phyloP scores from a whole-genome alignment of 352 stramenopile species.

The Pythium guiyangense region DNA sequence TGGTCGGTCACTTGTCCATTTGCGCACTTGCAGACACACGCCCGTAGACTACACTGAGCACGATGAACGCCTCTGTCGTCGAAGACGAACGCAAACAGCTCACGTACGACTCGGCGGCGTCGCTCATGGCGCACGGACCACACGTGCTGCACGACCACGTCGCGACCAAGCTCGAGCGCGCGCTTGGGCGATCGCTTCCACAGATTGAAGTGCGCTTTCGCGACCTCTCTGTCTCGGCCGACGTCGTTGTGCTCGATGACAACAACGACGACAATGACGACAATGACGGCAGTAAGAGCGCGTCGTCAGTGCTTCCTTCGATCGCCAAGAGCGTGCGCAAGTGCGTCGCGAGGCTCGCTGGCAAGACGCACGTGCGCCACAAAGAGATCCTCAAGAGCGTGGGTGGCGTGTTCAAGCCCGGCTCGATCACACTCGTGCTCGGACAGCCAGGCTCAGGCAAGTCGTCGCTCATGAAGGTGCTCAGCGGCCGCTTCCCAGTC shows the following conservation, averaged over 20 bases:
- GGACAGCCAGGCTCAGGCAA: constrained; percentile 9
- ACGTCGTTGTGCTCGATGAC: not conserved
- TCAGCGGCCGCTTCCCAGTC: constrained; percentile 15
- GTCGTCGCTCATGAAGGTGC: constrained; percentile 17
- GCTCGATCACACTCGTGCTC: constrained; percentile 15
- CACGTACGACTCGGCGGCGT: not conserved
- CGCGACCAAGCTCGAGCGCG: not conserved
- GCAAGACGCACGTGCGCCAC: not conserved
- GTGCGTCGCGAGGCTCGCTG: not conserved
- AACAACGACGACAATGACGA: not conserved
- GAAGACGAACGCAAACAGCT: not conserved
- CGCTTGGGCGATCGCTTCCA: not conserved
- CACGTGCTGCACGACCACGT: constrained; percentile 2
- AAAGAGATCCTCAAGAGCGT: not conserved
- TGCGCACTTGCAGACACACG: not conserved
- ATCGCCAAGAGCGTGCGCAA: not conserved
- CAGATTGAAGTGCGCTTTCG: not conserved
- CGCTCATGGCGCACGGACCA: not conserved
- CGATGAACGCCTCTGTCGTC: not conserved
- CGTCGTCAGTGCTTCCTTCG: not conserved
- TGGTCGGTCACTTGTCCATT: not conserved
- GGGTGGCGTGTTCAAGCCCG: constrained; percentile 5
- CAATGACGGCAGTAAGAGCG: not conserved
- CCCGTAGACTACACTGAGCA: not conserved
- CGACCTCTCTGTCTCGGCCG: not conserved